phyloP scores from a whole-genome alignment of 495 filamentous ascomycete genomes.

The Aspergillus campestris region DNA sequence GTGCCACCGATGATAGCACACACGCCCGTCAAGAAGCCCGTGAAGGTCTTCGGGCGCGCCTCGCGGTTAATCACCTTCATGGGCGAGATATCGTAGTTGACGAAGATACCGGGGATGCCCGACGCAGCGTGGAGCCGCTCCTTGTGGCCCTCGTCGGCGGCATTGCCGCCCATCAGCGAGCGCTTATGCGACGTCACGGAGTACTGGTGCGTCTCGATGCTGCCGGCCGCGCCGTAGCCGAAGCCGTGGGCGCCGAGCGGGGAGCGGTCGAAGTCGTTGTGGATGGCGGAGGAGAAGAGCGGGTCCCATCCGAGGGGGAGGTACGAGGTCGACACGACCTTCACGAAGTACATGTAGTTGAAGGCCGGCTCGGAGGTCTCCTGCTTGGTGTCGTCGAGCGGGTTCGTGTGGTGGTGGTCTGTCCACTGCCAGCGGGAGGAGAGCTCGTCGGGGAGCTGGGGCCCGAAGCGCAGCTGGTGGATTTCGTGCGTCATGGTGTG shows the following conservation, averaged over 20 bases:
- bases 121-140: slow-evolving; percentile 80
- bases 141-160: slow-evolving; percentile 75
- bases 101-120: slow-evolving; percentile 96
- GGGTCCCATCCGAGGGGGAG: slow-evolving; percentile 78
- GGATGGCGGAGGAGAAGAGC: slow-evolving; percentile 31
- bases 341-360: slow-evolving; percentile 99
- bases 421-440: slow-evolving; percentile 65
- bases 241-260: slow-evolving; percentile 54
- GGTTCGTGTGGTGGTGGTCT: slow-evolving; percentile 86
- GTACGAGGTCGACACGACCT: slow-evolving; percentile 93
- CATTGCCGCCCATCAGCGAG: slow-evolving; percentile 71
- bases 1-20: slow-evolving; percentile 95
- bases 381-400: slow-evolving; percentile 78
- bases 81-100: slow-evolving; percentile 97
- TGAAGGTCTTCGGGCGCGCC: slow-evolving; percentile 75
- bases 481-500: slow-evolving; percentile 91
- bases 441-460: slow-evolving; percentile 75
- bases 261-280: slow-evolving; percentile 43
- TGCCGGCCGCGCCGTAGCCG: slow-evolving; percentile 56
- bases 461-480: slow-evolving; percentile 86
- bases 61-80: slow-evolving; percentile 99
- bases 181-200: slow-evolving; percentile 92
- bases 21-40: slow-evolving; percentile 84
- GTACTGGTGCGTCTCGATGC: slow-evolving; percentile 96
- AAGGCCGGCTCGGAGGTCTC: slow-evolving; percentile 68